These are phyloP conservation scores for Trichosporon inkin DNA, from an alignment of 1,284 basidiomycete species.

Conservation along the genomic window DNA sequence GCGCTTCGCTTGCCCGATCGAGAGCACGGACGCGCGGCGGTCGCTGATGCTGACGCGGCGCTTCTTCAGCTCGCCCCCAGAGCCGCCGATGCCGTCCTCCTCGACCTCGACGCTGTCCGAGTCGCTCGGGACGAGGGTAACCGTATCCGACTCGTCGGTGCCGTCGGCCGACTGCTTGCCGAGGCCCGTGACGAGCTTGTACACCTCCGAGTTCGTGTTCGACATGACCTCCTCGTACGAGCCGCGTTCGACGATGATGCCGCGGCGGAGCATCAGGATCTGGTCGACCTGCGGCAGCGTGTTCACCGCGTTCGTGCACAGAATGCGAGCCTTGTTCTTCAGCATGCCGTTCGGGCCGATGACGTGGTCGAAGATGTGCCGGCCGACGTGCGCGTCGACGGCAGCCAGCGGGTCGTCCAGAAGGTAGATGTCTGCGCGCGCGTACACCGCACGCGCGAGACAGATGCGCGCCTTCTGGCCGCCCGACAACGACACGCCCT, in stretches of 20 bases:
- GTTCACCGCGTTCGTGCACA: slow-evolving; percentile 81
- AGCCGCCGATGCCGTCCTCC: slow-evolving; percentile 34
- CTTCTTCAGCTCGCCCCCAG: slow-evolving; percentile 34
- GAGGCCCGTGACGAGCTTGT: slow-evolving; percentile 65
- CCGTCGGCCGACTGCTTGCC: slow-evolving; percentile 51
- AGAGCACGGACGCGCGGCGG: slow-evolving; percentile 46
- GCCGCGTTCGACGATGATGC: slow-evolving; percentile 77
- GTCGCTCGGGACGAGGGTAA: slow-evolving; percentile 34
- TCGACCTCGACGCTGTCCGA: slow-evolving; percentile 25
- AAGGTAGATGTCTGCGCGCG: slow-evolving; percentile 59
- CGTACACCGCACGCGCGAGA: slow-evolving; percentile 57
- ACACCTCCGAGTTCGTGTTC: slow-evolving; percentile 65
- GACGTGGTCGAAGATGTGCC: slow-evolving; percentile 68
- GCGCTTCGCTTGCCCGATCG: slow-evolving; percentile 45
- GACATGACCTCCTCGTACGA: slow-evolving; percentile 63
- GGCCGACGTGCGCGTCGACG: slow-evolving; percentile 66
- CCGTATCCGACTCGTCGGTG: slow-evolving; percentile 53
- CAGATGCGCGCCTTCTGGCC: slow-evolving; percentile 63
- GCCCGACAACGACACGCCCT: slow-evolving; percentile 55
- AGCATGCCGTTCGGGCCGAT: slow-evolving; percentile 85
- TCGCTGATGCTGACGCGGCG: slow-evolving; percentile 38
- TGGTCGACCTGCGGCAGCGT: slow-evolving; percentile 77
- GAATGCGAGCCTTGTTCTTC: slow-evolving; percentile 74
- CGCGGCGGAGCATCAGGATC: slow-evolving; percentile 72
- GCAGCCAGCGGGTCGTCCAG: slow-evolving; percentile 59